Evolutionary conservation across 2,329 filamentous ascomycete species (phyloP).

Genomic region (Hypoxylon sp.): DNA sequence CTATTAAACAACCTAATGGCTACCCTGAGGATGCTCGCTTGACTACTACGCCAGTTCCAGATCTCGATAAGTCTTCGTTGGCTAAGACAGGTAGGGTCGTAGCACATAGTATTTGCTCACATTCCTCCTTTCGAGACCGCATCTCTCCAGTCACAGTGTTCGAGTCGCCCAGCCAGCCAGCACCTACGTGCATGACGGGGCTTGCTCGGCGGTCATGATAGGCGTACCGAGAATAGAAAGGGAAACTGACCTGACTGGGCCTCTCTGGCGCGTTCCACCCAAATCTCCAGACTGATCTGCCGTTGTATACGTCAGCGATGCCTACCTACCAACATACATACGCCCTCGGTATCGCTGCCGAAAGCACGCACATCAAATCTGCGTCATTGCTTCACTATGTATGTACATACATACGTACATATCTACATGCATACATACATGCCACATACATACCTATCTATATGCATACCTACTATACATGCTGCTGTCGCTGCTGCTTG

Average conservation of each 20-base stretch:
- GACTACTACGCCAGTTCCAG: conserved; percentile 26
- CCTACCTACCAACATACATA: conserved; percentile 12
- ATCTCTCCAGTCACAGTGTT: conserved; percentile 30
- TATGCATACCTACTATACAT: conserved; percentile 22
- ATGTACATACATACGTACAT: conserved; percentile 4
- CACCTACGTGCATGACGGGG: conserved; percentile 30
- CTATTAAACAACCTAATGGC: conserved; percentile 32
- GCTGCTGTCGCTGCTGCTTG: conserved; percentile 30
- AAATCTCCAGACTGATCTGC: conserved; percentile 28
- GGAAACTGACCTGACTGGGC: conserved; percentile 4
- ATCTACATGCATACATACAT: conserved; percentile 11
- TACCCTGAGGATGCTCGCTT: conserved; percentile 34
- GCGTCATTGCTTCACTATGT: conserved; percentile 28
- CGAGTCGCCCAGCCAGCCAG: conserved; percentile 23
- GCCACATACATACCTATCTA: conserved; percentile 10
- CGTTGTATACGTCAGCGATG: conserved; percentile 21
- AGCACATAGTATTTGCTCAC: conserved; percentile 34
- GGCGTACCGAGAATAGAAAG: conserved; percentile 24
- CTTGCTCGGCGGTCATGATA: conserved; percentile 25
- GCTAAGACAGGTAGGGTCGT: conserved; percentile 33
- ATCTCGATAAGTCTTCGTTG: conserved; percentile 38
- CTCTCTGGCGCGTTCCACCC: conserved; percentile 24
- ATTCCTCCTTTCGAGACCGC: conserved; percentile 6
- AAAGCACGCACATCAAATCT: conserved; percentile 34
- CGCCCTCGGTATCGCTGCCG: conserved; percentile 43